phyloP scores from a whole-genome alignment of 179 eudicot genomes.

The Carnegiea gigantea region DNA sequence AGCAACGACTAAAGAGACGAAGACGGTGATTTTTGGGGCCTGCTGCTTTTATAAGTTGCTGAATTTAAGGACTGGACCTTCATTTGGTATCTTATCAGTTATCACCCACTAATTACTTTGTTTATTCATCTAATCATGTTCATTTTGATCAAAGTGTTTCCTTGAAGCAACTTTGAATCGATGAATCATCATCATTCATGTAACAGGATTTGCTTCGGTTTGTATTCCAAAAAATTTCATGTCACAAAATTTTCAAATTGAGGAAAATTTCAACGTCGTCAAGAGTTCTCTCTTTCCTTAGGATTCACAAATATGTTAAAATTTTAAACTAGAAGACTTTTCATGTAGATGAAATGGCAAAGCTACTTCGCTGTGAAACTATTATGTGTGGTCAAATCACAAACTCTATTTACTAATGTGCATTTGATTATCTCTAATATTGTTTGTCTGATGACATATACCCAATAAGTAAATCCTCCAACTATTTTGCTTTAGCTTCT shows the following conservation, averaged over 20 bases:
- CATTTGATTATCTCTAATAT: too few species aligned
- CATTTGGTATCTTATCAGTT: constrained; percentile 1
- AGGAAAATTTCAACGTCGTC: neutral
- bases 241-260: too few species aligned
- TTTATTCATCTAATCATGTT: constrained; percentile 20
- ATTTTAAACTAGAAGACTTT: too few species aligned
- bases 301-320: too few species aligned
- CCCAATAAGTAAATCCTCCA: too few species aligned
- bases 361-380: too few species aligned
- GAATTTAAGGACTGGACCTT: constrained; percentile 31
- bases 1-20: constrained; percentile 19
- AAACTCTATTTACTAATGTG: too few species aligned
- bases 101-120: constrained; percentile 24
- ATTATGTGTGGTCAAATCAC: too few species aligned
- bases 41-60: constrained; percentile 26
- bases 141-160: constrained; percentile 14
- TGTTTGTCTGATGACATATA: too few species aligned
- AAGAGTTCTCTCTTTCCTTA: too few species aligned
- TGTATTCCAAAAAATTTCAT: neutral
- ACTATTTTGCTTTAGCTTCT: too few species aligned
- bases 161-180: neutral
- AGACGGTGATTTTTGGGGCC: neutral
- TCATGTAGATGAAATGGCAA: too few species aligned
- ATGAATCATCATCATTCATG: neutral
- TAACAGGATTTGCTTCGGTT: neutral